Conservation (phyloP, 2,329 filamentous ascomycete species). For the Cadophora luteo-olivacea region DNA sequence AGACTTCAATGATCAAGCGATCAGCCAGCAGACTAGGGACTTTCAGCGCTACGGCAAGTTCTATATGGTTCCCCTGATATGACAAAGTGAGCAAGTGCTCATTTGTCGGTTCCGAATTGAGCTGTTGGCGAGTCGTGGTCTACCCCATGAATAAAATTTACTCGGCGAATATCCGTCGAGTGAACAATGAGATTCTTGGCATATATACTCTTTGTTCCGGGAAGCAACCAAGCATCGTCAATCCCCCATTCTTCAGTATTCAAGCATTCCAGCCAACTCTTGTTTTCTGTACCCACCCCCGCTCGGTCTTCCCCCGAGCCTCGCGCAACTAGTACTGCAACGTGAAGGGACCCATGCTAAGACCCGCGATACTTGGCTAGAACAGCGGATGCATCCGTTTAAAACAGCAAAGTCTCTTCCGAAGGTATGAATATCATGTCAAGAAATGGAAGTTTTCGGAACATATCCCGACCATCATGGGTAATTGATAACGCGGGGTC, state of each 20-base stretch:
- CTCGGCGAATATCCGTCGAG: neutral
- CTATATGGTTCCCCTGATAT: too few relatives aligned
- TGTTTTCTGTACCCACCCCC: neutral
- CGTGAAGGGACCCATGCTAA: neutral
- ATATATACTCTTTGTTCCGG: neutral
- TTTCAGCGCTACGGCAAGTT: too few relatives aligned
- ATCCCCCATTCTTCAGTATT: conserved; percentile 1
- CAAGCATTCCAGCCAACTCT: neutral
- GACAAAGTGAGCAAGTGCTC: too few relatives aligned
- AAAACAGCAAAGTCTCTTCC: neutral
- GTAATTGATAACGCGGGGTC: neutral
- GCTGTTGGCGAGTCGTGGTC: neutral
- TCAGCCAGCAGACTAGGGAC: neutral
- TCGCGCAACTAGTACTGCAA: neutral
- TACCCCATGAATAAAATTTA: neutral
- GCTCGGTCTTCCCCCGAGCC: conserved; percentile 2
- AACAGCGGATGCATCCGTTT: neutral
- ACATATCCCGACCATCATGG: neutral
- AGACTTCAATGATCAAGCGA: neutral
- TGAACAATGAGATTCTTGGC: neutral
- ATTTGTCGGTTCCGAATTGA: neutral
- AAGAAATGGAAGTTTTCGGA: neutral
- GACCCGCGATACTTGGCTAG: neutral
- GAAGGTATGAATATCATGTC: neutral
- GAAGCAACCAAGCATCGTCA: neutral